Conservation (phyloP, 2,329 filamentous ascomycete genomes). For the Lecanicillium sp. region DNA sequence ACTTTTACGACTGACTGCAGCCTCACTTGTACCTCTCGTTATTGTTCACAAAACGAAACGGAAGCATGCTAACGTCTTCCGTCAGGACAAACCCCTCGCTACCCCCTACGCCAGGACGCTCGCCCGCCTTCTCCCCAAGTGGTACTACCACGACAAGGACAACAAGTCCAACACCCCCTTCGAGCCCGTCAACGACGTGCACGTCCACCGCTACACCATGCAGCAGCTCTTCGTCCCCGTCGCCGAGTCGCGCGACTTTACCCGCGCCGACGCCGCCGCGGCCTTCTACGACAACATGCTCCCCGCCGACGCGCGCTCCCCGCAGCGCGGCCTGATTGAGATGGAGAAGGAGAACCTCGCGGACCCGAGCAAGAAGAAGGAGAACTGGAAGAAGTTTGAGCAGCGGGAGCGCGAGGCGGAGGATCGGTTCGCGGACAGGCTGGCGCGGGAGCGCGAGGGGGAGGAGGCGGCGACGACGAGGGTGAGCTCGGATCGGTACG, state of each 20-base stretch:
- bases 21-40: conserved; percentile 13
- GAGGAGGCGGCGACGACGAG: conserved; percentile 37
- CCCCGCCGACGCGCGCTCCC: conserved; percentile 54
- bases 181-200: conserved; percentile 59
- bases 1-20: conserved; percentile 34
- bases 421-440: conserved; percentile 30
- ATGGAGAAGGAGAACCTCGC: conserved; percentile 36
- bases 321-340: conserved; percentile 54
- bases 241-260: conserved; percentile 57
- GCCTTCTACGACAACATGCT: conserved; percentile 57
- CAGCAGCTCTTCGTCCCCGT: conserved; percentile 61
- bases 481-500: conserved; percentile 47
- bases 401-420: conserved; percentile 38
- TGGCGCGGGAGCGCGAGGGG: conserved; percentile 27
- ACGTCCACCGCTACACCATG: conserved; percentile 55
- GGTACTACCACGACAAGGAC: conserved; percentile 47
- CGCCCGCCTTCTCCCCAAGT: conserved; percentile 71
- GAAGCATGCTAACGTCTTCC: no score
- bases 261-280: conserved; percentile 58
- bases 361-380: conserved; percentile 35
- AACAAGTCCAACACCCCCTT: conserved; percentile 36
- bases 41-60: no score
- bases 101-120: conserved; percentile 71
- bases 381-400: conserved; percentile 36
- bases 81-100: conserved; percentile 69